Evolutionary conservation across 2,329 filamentous ascomycete genomes (phyloP).

Genomic region (Cladophialophora bantiana): DNA sequence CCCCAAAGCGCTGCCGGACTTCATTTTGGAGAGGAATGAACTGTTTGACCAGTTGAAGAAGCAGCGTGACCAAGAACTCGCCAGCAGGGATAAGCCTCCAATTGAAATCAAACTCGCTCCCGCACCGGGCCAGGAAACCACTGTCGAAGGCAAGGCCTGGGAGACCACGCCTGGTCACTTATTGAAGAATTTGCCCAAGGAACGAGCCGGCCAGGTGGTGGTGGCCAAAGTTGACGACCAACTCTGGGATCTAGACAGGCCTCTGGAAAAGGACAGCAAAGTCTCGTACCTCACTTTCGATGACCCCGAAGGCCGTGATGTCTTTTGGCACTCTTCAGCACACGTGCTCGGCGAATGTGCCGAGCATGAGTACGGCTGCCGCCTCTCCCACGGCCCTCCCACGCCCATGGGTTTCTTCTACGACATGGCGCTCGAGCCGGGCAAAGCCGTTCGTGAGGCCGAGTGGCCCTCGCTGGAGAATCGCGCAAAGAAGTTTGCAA

Average conservation of each 20-base stretch:
- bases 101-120: constrained; percentile 59
- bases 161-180: constrained; percentile 86
- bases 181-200: constrained; percentile 81
- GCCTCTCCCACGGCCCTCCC: constrained; percentile 91
- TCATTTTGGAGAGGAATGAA: constrained; percentile 81
- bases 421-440: constrained; percentile 85
- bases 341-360: constrained; percentile 95
- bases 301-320: constrained; percentile 78
- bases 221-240: constrained; percentile 84
- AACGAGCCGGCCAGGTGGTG: constrained; percentile 81
- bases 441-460: constrained; percentile 70
- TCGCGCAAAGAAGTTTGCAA: constrained; percentile 82
- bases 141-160: constrained; percentile 75
- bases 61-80: constrained; percentile 77
- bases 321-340: constrained; percentile 97
- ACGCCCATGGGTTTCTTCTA: constrained; percentile 96
- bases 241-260: constrained; percentile 91
- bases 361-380: constrained; percentile 88
- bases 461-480: constrained; percentile 88
- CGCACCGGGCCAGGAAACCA: constrained; percentile 50
- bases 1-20: constrained; percentile 67
- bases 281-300: constrained; percentile 87
- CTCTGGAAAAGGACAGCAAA: constrained; percentile 84
- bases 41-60: constrained; percentile 90
- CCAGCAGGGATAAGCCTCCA: constrained; percentile 55